These are phyloP conservation scores for Colletotrichum sp. DNA, from an alignment of 2,329 filamentous ascomycete species.

Conservation along the genomic window DNA sequence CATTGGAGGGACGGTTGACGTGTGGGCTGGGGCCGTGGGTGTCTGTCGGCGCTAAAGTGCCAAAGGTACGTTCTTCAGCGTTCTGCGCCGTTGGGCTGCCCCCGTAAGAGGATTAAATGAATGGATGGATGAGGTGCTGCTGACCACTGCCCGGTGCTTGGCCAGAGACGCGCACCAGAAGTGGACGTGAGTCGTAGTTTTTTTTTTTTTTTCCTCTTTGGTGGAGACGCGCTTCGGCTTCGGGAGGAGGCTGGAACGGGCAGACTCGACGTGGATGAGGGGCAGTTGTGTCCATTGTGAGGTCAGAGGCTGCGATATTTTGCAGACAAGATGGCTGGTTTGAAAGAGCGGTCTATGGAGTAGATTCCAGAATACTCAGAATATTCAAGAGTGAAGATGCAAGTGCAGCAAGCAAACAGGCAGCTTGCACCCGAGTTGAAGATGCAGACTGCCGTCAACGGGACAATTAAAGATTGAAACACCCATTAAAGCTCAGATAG, in stretches of 20 bases:
- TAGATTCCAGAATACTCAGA: background rate
- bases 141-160: background rate
- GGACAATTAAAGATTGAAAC: background rate
- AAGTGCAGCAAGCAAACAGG: background rate
- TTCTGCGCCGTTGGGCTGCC: constrained; percentile 12
- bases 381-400: background rate
- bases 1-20: background rate
- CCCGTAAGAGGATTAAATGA: background rate
- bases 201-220: background rate
- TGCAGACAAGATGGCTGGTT: constrained; percentile 8
- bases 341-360: constrained; percentile 1
- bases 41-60: constrained; percentile 1
- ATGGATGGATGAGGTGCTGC: background rate
- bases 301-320: background rate
- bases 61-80: constrained; percentile 17
- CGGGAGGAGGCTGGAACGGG: constrained; percentile 20
- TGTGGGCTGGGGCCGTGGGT: background rate
- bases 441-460: background rate
- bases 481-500: background rate
- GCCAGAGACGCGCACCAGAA: constrained; percentile 15
- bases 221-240: constrained; percentile 24
- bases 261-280: constrained; percentile 6
- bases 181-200: constrained; percentile 6
- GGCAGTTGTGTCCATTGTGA: background rate
- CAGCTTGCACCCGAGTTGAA: background rate